Evolutionary conservation across 495 filamentous ascomycete genomes (phyloP).

Genomic region (Lophiostoma macrostomum): DNA sequence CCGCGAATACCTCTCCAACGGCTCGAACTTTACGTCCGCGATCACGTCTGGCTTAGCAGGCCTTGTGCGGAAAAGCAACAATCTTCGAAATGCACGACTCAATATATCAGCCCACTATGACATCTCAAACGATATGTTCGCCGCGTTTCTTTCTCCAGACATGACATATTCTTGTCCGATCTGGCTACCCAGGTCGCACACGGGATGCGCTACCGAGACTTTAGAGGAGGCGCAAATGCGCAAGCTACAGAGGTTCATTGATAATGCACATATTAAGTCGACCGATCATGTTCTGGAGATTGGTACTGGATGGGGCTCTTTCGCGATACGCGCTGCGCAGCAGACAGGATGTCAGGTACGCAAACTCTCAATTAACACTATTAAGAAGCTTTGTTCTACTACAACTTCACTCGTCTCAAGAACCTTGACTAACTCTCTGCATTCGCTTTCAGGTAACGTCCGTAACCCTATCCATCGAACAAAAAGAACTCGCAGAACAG

Average conservation of each 20-base stretch:
- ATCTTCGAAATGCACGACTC: constrained; percentile 59
- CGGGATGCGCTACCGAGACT: constrained; percentile 46
- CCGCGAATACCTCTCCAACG: constrained; percentile 50
- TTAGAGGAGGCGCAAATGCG: constrained; percentile 63
- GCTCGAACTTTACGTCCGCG: constrained; percentile 57
- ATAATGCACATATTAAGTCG: constrained; percentile 55
- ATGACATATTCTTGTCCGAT: constrained; percentile 78
- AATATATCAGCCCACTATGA: constrained; percentile 73
- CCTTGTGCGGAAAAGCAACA: constrained; percentile 59
- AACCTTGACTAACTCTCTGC: too few relatives aligned
- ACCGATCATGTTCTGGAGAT: constrained; percentile 68
- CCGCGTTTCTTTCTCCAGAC: constrained; percentile 66
- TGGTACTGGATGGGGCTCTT: constrained; percentile 67
- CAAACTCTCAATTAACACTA: too few relatives aligned
- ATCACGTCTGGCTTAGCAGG: constrained; percentile 50
- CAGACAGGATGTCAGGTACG: constrained; percentile 60
- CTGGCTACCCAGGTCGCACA: constrained; percentile 49
- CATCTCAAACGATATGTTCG: constrained; percentile 71
- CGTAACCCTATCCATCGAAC: constrained; percentile 59
- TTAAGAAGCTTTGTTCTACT: too few relatives aligned
- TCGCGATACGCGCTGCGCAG: constrained; percentile 60
- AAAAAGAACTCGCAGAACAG: constrained; percentile 59
- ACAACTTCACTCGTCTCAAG: too few relatives aligned
- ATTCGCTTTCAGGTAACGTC: constrained; percentile 62
- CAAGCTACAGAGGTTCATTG: constrained; percentile 61